phyloP scores from a whole-genome alignment of 495 filamentous ascomycete species.

The Usnea hakonensis region DNA sequence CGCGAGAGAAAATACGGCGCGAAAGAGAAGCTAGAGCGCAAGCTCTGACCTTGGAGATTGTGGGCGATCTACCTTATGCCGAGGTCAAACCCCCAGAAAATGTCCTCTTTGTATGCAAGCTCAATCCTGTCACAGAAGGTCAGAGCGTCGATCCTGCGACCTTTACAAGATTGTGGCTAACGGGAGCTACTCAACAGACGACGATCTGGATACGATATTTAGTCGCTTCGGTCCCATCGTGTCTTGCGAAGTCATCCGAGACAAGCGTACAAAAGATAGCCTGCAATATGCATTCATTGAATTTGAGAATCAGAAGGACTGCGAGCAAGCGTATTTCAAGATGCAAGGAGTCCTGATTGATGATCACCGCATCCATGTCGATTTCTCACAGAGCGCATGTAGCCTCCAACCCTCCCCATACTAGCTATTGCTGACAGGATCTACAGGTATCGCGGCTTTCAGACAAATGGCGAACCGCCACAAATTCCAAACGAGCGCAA shows the following conservation, averaged over 20 bases:
- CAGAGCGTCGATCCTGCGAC: conserved; percentile 13
- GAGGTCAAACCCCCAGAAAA: conserved; percentile 98
- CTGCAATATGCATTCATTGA: conserved; percentile 98
- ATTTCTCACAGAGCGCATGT: conserved; percentile 92
- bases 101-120: conserved; percentile 94
- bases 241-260: conserved; percentile 93
- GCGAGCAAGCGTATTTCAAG: conserved; percentile 95
- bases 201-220: conserved; percentile 92
- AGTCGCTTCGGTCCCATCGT: conserved; percentile 93
- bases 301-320: conserved; percentile 84
- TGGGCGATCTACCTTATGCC: conserved; percentile 93
- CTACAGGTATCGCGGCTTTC: conserved; percentile 67
- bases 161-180: neutral
- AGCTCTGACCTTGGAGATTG: conserved; percentile 92
- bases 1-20: conserved; percentile 68
- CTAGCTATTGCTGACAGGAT: neutral
- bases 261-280: conserved; percentile 88
- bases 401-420: neutral
- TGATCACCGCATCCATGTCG: conserved; percentile 95
- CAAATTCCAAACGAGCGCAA: conserved; percentile 71
- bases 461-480: conserved; percentile 81
- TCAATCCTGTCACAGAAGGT: conserved; percentile 91
- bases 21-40: conserved; percentile 92
- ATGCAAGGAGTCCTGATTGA: conserved; percentile 97
- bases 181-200: conserved; percentile 43